Evolutionary conservation across 2,329 filamentous ascomycete genomes (phyloP).

Genomic region (Akanthomyces lecanii): DNA sequence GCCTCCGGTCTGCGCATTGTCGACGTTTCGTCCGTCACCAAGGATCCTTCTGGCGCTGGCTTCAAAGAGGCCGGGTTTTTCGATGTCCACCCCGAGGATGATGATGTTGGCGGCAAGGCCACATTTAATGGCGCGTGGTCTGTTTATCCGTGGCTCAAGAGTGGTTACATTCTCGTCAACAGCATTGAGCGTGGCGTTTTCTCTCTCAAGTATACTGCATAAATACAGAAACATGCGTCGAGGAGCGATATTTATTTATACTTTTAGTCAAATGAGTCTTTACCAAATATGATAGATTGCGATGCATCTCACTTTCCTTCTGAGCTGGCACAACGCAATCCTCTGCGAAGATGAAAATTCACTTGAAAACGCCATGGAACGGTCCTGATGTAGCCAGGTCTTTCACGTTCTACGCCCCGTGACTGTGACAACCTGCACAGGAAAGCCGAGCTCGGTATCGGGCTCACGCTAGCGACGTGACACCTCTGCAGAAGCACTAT

Average conservation of each 20-base stretch:
- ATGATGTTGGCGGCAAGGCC: slow-evolving; percentile 35
- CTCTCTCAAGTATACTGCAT: slow-evolving; percentile 36
- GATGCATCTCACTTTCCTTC: neutral
- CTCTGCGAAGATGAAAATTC: too few relatives aligned
- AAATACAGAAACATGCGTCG: neutral
- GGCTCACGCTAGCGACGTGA: neutral
- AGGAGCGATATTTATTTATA: neutral
- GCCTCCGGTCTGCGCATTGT: slow-evolving; percentile 43
- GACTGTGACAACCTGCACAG: too few relatives aligned
- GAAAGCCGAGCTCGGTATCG: neutral
- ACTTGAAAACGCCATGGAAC: too few relatives aligned
- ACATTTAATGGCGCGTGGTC: slow-evolving; percentile 44
- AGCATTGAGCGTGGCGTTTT: slow-evolving; percentile 49
- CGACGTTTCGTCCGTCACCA: slow-evolving; percentile 33
- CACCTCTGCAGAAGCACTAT: neutral
- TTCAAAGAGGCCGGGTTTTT: slow-evolving; percentile 48
- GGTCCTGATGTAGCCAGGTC: too few relatives aligned
- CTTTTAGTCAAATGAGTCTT: too few relatives aligned
- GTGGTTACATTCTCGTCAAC: slow-evolving; percentile 47
- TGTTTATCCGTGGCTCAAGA: slow-evolving; percentile 45
- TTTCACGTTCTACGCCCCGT: too few relatives aligned
- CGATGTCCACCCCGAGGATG: slow-evolving; percentile 49
- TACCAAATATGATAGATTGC: neutral
- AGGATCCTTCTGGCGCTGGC: slow-evolving; percentile 40
- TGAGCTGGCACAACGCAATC: neutral